Conservation (phyloP, 345 rosid genomes). For the Citrus hindsii region DNA sequence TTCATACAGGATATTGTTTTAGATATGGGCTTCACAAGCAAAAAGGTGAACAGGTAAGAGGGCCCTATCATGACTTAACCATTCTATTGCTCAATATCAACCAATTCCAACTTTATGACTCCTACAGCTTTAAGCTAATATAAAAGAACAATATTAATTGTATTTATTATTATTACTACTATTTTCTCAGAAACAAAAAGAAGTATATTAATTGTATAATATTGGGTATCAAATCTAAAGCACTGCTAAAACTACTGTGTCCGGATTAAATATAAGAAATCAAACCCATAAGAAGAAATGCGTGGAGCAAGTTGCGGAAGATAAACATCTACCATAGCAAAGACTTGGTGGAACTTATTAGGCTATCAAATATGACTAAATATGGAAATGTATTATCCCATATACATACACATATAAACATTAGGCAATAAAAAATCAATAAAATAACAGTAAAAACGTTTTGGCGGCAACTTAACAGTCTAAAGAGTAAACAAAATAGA, state of each 20-base stretch:
- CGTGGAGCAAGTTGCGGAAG: not conserved
- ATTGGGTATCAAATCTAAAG: not conserved
- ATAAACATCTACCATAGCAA: not conserved
- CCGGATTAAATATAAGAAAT: too few species aligned
- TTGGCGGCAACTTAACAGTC: not conserved
- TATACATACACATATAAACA: not conserved
- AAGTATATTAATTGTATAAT: too few species aligned
- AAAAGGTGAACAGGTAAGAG: not conserved
- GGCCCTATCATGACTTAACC: not conserved
- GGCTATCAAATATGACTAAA: not conserved
- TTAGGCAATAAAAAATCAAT: not conserved
- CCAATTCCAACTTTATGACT: not conserved
- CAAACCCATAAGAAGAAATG: not conserved
- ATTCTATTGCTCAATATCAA: not conserved
- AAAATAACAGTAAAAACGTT: not conserved
- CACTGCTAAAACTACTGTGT: too few species aligned
- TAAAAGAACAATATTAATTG: too few species aligned
- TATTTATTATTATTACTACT: too few species aligned
- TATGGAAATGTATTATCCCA: not conserved
- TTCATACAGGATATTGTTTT: not conserved
- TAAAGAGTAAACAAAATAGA: not conserved
- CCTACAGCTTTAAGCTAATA: too few species aligned
- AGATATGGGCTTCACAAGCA: not conserved
- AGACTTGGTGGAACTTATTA: not conserved
- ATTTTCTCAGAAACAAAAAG: too few species aligned